Evolutionary conservation across 768 basidiomycete genomes (phyloP).

Genomic region (Amanita rimosa): DNA sequence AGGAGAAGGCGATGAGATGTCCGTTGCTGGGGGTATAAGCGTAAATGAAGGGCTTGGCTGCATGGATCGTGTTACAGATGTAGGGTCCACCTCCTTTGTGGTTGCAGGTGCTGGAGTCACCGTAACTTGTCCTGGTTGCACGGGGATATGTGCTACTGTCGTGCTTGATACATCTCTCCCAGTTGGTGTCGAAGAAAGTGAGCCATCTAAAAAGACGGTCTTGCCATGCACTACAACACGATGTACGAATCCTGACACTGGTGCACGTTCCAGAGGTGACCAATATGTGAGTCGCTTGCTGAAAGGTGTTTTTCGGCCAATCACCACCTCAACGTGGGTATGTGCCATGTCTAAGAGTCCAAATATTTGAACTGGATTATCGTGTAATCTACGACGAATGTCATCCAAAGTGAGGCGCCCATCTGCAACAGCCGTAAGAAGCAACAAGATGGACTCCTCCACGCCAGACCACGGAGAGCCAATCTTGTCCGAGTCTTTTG

Average conservation of each 20-base stretch:
- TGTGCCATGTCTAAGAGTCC: constrained; percentile 77
- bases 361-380: constrained; percentile 90
- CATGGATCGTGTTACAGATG: not conserved
- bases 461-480: constrained; percentile 69
- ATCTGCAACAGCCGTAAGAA: constrained; percentile 76
- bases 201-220: constrained; percentile 84
- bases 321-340: constrained; percentile 87
- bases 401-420: constrained; percentile 76
- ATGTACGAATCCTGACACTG: constrained; percentile 69
- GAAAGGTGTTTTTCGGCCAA: constrained; percentile 64
- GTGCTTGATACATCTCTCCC: constrained; percentile 69
- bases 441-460: constrained; percentile 77
- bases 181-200: constrained; percentile 41
- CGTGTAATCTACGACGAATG: constrained; percentile 72
- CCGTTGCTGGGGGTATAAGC: constrained; percentile 13
- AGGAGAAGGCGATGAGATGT: constrained; percentile 28
- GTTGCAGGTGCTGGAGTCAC: constrained; percentile 4
- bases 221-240: constrained; percentile 85
- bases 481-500: constrained; percentile 45
- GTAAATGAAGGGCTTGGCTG: not conserved
- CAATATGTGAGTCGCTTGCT: constrained; percentile 40
- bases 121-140: not conserved
- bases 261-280: constrained; percentile 69
- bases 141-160: constrained; percentile 23
- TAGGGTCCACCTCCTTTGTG: not conserved